Evolutionary conservation across 305 asterid genomes (phyloP), one percentile per base, ranked within the genome.

Genomic region (Euphrasia arctica): DNA sequence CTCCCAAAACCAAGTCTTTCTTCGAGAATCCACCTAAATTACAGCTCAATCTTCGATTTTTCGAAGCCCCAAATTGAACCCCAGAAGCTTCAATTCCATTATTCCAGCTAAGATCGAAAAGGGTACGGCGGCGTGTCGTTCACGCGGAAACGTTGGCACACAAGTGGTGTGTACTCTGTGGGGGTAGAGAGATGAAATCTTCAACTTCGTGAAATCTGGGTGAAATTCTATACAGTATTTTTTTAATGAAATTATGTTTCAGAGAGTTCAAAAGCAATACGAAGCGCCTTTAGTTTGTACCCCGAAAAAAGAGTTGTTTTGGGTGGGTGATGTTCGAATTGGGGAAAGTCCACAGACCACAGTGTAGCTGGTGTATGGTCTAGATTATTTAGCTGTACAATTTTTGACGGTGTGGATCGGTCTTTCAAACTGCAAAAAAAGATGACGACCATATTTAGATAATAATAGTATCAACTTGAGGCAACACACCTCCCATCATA

Each of bases 81-180:
- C n/a, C 65, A 27, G 62, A 64, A 63, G 67, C 77, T 68, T 49
- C 77, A 62, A 18, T 18, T 18, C 22, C 22, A 18, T 18, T 18
- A 64, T 56, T 68, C 72, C 70, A 52, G 73, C 70, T 72, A 52
- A 73, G 60, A 73, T 70, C 64, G 22, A 73, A 67, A 67, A 57
- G 68, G 9, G 62, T 3, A 54, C 66, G 59, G 8, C 51, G 55
- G 70, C 63, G 9, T 36, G 56, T 55, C 18, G 51, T 65, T 41
- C 14, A 54, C 36, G 39, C 71, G 49, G 57, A 60, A 59, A 64
- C 52, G 72, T 22, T 25, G 42, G 62, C 65, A 64, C 48, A 65
- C 43, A 39, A 39, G 43, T 39, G 70, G 68, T 58, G 64, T 67
- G 43, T 39, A 67, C 68, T 58, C 68, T 60, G 62, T 39, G 2